These are phyloP conservation scores for Arachnomyces sp. DNA, from an alignment of 2,329 filamentous ascomycete genomes.

Conservation along the genomic window DNA sequence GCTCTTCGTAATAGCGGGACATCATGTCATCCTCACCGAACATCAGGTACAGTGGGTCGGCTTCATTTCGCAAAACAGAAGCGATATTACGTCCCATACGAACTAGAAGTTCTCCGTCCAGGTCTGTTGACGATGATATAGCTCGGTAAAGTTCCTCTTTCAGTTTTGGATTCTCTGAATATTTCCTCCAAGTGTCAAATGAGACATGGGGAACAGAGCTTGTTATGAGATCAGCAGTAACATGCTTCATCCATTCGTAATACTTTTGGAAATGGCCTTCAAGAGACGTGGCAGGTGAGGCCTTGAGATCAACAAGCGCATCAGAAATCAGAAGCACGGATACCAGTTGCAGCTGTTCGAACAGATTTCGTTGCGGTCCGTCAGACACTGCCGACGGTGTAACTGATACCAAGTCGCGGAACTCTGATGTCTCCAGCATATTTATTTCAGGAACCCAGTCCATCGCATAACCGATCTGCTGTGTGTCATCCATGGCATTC, in stretches of 20 bases:
- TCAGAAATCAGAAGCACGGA: conserved; percentile 23
- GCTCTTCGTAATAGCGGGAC: conserved; percentile 22
- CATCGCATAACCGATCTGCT: conserved; percentile 19
- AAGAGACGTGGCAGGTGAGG: conserved; percentile 11
- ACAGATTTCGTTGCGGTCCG: conserved; percentile 11
- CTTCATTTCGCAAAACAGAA: conserved; percentile 19
- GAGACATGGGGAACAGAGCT: conserved; percentile 20
- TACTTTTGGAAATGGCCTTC: conserved; percentile 22
- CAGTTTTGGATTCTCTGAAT: conserved; percentile 11
- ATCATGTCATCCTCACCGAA: conserved; percentile 26
- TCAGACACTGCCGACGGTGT: conserved; percentile 2
- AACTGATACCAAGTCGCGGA: conserved; percentile 1
- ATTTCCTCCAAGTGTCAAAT: conserved; percentile 15
- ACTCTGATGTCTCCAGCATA: conserved; percentile 5
- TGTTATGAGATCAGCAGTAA: conserved; percentile 12
- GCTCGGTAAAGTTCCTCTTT: conserved; percentile 18
- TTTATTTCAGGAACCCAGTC: conserved; percentile 22
- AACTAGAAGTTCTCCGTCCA: conserved; percentile 23
- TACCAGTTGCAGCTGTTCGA: conserved; percentile 22
- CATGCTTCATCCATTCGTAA: conserved; percentile 22
- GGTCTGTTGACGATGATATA: conserved; percentile 15
- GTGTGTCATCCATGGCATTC: conserved; percentile 8
- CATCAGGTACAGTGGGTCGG: conserved; percentile 27
- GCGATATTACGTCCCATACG: conserved; percentile 26
- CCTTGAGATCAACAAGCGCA: conserved; percentile 17